Base-by-base conservation (phyloP, 1,284 basidiomycete genomes). In the Papiliotrema flavescens region DNA sequence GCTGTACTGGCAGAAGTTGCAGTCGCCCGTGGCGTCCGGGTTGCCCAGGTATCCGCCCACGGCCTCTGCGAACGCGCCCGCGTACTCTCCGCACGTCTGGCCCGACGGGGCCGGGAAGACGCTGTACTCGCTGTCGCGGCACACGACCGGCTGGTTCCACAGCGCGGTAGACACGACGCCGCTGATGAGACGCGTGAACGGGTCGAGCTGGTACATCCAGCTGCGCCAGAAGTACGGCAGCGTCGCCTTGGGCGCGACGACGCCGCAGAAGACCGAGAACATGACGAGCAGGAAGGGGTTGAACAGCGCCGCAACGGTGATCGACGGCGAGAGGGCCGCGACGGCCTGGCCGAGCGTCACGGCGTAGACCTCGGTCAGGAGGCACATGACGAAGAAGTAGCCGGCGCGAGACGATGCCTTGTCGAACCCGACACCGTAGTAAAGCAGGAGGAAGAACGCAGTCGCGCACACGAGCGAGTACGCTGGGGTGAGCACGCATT, bases 1-100 rank as follows among this genome's bases (percentile, higher is more conserved):
- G 19, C 47, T 37, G 63, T 70, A 73, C 57, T 71, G 70, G 59
- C 75, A 76, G 64, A 68, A 74, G 53, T 77, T 70, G 66, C 79
- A 76, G 37, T 66, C 57, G 17, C 67, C 70, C 22, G 69, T 71
- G 1, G 71, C 59, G 45, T 68, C 54, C 15, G 82, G 81, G 72
- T 94, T 88, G 61, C 87, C 80, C 39, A 96, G 74, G 76, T 96
- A 96, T 0, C 90, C 93, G 3, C 85, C 85, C 62, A 82, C 81
- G 2, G 75, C 76, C 2, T 66, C 62, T 7, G 86, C 83, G 67
- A 90, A 92, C 40, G 82, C 80, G 32, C 79, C 76, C 0, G 86
- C 89, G 84, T 86, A 95, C 3, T 82, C 61, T 4, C 62, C 64
- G 67, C 91, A 95, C 0, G 86, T 90, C 71, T 91, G 84, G 6